Evolutionary conservation across 495 filamentous ascomycete genomes (phyloP).

Genomic region (Trichoderma orchidacearum): DNA sequence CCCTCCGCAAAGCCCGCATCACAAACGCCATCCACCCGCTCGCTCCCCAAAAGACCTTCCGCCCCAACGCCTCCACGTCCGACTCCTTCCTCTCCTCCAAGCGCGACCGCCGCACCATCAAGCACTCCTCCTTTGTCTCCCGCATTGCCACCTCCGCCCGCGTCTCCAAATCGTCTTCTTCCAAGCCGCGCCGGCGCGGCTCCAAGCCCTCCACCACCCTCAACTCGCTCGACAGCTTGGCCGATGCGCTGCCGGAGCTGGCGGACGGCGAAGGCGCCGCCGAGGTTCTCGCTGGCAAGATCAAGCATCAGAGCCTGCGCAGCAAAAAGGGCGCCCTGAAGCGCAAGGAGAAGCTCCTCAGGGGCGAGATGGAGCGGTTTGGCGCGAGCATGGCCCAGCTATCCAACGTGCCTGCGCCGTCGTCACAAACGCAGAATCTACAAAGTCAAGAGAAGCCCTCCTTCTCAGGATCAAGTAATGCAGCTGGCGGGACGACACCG

Average conservation of each 20-base stretch:
- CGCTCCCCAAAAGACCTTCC: slow-evolving; percentile 26
- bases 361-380: slow-evolving; percentile 68
- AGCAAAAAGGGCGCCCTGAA: slow-evolving; percentile 68
- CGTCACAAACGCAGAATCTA: too few species aligned
- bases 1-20: slow-evolving; percentile 17
- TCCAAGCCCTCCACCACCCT: slow-evolving; percentile 51
- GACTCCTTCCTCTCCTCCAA: slow-evolving; percentile 50
- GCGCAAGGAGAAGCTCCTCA: slow-evolving; percentile 65
- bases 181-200: slow-evolving; percentile 47
- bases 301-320: slow-evolving; percentile 57
- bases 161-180: slow-evolving; percentile 9
- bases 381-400: slow-evolving; percentile 62
- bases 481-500: neutral
- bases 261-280: slow-evolving; percentile 18
- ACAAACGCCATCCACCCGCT: slow-evolving; percentile 16
- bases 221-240: slow-evolving; percentile 62
- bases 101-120: slow-evolving; percentile 63
- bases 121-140: slow-evolving; percentile 59
- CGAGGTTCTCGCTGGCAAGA: slow-evolving; percentile 29
- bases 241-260: slow-evolving; percentile 58
- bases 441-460: neutral
- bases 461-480: too few species aligned
- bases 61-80: slow-evolving; percentile 19
- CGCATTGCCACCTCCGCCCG: slow-evolving; percentile 43
- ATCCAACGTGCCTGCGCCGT: slow-evolving; percentile 28